Conservation (phyloP, 495 filamentous ascomycete species). For the Penicillium roqueforti region DNA sequence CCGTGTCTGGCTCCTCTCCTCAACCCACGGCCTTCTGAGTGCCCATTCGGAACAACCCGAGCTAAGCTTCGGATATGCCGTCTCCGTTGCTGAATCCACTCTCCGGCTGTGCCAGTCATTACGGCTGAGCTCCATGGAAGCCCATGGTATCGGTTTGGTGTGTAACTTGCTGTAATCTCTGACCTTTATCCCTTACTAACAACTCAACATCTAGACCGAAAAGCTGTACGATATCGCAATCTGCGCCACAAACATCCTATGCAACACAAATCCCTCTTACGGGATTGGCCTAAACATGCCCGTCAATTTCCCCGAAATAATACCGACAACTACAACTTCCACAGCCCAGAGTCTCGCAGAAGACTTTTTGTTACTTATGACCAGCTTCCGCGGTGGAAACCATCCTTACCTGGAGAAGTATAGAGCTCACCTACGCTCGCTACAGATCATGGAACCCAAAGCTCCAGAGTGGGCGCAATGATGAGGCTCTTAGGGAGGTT, state of each 20-base stretch:
- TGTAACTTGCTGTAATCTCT: slow-evolving; percentile 18
- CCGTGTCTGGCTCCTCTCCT: slow-evolving; percentile 69
- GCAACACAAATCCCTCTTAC: slow-evolving; percentile 26
- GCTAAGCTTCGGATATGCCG: slow-evolving; percentile 64
- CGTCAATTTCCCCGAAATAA: slow-evolving; percentile 16
- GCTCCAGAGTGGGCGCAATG: slow-evolving; percentile 20
- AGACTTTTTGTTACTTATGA: slow-evolving; percentile 33
- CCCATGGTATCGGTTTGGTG: slow-evolving; percentile 69
- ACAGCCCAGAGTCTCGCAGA: slow-evolving; percentile 31
- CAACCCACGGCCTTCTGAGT: slow-evolving; percentile 51
- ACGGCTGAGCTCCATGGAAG: slow-evolving; percentile 61
- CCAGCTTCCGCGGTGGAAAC: slow-evolving; percentile 38
- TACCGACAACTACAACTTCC: slow-evolving; percentile 9
- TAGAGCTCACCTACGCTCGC: slow-evolving; percentile 27
- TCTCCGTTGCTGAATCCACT: slow-evolving; percentile 63
- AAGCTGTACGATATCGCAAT: slow-evolving; percentile 42
- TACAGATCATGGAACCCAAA: slow-evolving; percentile 19
- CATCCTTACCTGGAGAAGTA: slow-evolving; percentile 40
- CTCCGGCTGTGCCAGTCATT: slow-evolving; percentile 62
- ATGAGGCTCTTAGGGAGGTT: not conserved
- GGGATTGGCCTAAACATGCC: slow-evolving; percentile 12
- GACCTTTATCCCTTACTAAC: slow-evolving; percentile 10
- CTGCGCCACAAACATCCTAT: slow-evolving; percentile 36
- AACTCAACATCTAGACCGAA: slow-evolving; percentile 26
- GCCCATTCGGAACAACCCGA: slow-evolving; percentile 49